Conservation (phyloP, 495 filamentous ascomycete species). For the Daldinia bambusicola region DNA sequence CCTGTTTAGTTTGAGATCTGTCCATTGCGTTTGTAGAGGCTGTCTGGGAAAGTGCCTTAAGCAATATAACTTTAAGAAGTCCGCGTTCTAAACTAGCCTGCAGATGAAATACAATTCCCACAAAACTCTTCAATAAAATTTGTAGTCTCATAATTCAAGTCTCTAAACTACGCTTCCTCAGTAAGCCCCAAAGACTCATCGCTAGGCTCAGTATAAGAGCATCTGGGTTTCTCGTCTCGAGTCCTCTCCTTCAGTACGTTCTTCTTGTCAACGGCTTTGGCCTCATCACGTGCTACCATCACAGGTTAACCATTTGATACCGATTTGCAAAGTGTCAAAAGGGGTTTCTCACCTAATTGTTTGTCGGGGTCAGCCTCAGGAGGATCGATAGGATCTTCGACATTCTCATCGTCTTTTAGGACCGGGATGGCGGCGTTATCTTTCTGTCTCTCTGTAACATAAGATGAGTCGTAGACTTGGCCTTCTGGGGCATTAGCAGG, state of each 20-base stretch:
- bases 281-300: constrained; percentile 59
- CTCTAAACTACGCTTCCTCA: constrained; percentile 27
- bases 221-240: constrained; percentile 57
- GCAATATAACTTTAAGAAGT: too few species aligned
- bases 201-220: constrained; percentile 62
- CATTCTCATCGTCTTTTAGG: constrained; percentile 58
- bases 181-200: constrained; percentile 58
- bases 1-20: too few species aligned
- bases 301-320: constrained; percentile 3
- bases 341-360: constrained; percentile 57
- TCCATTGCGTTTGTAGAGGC: too few species aligned
- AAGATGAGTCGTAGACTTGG: constrained; percentile 48
- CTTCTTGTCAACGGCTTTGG: constrained; percentile 61
- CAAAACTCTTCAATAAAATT: neutral
- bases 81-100: too few species aligned
- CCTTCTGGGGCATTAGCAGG: constrained; percentile 33
- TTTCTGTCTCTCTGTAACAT: constrained; percentile 34
- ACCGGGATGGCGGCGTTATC: constrained; percentile 61
- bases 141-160: too few species aligned
- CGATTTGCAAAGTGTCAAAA: neutral
- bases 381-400: constrained; percentile 61
- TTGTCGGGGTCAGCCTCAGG: constrained; percentile 60
- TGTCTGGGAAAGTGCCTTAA: too few species aligned
- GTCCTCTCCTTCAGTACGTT: constrained; percentile 64
- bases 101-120: neutral